These are phyloP conservation scores for Sclerotinia spermophila DNA, from an alignment of 2,329 filamentous ascomycete species.

Conservation along the genomic window DNA sequence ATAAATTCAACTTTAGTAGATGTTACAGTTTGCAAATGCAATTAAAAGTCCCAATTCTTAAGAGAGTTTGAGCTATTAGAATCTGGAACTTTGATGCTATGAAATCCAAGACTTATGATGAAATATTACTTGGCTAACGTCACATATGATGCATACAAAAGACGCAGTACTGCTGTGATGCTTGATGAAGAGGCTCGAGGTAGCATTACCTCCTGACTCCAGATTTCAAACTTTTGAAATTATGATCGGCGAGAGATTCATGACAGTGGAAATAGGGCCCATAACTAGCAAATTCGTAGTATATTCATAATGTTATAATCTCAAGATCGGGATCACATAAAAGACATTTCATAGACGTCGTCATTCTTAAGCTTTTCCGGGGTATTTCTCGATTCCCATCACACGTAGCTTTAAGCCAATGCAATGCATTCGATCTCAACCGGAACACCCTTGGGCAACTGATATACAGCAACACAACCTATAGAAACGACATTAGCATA, in stretches of 20 bases:
- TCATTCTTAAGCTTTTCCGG: not conserved
- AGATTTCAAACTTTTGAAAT: not conserved
- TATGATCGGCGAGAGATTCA: not conserved
- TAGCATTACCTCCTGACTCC: not conserved
- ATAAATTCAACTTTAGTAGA: not conserved
- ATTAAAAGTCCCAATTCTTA: not conserved
- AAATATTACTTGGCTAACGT: not conserved
- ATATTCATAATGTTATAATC: not conserved
- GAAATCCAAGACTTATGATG: not conserved
- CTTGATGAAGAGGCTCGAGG: not conserved
- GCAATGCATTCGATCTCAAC: conserved; percentile 93
- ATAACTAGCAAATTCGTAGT: not conserved
- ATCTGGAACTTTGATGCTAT: not conserved
- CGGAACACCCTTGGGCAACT: conserved; percentile 80
- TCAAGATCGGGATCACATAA: not conserved
- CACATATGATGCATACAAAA: not conserved
- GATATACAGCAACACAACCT: conserved; percentile 80
- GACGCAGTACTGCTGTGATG: not conserved
- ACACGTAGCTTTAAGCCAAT: conserved; percentile 46
- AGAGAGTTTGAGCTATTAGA: not conserved
- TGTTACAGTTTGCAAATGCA: not conserved
- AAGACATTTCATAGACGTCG: not conserved
- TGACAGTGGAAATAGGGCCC: too few species aligned
- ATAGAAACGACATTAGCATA: not conserved
- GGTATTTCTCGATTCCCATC: not conserved